Evolutionary conservation across 192 early-diverging fungal genomes (phyloP).

Genomic region (Backusella morwellensis): DNA sequence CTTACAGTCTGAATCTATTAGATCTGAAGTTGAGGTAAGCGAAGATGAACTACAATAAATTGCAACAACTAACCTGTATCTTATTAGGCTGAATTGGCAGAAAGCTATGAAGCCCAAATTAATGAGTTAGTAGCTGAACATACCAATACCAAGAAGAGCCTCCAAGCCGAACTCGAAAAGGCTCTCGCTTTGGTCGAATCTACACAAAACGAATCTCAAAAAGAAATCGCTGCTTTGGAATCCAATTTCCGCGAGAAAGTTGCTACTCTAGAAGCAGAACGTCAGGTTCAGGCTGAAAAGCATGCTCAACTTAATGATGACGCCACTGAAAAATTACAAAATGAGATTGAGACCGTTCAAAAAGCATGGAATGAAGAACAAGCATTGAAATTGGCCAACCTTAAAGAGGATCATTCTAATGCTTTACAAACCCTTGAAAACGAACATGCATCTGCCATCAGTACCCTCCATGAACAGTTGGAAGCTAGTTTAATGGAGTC

Average conservation of each 20-base stretch:
- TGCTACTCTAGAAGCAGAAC: background rate
- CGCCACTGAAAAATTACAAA: slow-evolving; percentile 2
- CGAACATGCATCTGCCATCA: background rate
- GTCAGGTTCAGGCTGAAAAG: background rate
- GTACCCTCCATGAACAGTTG: background rate
- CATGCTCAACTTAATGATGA: slow-evolving; percentile 8
- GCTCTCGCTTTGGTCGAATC: background rate
- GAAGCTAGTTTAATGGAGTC: background rate
- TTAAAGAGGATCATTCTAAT: background rate
- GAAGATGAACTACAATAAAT: background rate
- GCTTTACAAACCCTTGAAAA: slow-evolving; percentile 1
- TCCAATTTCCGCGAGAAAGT: background rate
- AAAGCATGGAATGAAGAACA: slow-evolving; percentile 9
- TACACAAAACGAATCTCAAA: background rate
- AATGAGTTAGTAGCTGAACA: slow-evolving; percentile 5
- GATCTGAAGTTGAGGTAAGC: slow-evolving; percentile 11
- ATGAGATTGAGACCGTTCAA: slow-evolving; percentile 16
- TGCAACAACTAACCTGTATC: background rate
- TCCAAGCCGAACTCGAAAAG: background rate
- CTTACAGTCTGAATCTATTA: slow-evolving; percentile 3
- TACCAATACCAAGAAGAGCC: background rate
- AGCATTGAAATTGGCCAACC: background rate
- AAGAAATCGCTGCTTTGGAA: background rate
- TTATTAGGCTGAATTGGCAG: slow-evolving; percentile 9
- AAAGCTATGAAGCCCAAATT: slow-evolving; percentile 18